Conservation (phyloP, 2,329 filamentous ascomycete species). For the Aspergillus ochraceoroseus region DNA sequence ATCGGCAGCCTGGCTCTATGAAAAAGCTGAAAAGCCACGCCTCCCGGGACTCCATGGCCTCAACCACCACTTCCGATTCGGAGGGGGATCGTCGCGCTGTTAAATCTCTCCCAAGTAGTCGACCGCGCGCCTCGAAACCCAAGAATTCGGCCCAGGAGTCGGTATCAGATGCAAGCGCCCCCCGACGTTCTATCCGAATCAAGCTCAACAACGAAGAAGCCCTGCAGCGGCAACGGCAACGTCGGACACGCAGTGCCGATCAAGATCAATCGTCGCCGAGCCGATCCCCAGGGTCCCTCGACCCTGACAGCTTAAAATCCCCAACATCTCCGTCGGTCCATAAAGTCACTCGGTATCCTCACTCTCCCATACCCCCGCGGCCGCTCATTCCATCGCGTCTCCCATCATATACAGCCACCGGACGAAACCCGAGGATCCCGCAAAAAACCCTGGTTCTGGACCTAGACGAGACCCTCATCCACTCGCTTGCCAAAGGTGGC, state of each 20-base stretch:
- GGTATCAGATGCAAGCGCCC: constrained; percentile 58
- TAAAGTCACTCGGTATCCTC: constrained; percentile 81
- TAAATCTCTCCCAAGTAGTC: constrained; percentile 24
- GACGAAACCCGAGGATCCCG: constrained; percentile 46
- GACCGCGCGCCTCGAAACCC: constrained; percentile 25
- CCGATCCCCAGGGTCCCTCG: constrained; percentile 48
- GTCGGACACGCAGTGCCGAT: constrained; percentile 33
- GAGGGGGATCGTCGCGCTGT: constrained; percentile 43
- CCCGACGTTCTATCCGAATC: constrained; percentile 80
- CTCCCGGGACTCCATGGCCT: constrained; percentile 45
- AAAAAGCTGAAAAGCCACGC: constrained; percentile 31
- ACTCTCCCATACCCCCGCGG: constrained; percentile 79
- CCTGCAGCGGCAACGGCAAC: constrained; percentile 61
- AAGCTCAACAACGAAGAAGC: constrained; percentile 78
- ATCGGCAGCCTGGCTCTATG: constrained; percentile 28
- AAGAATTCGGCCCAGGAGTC: constrained; percentile 26
- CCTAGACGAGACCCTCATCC: constrained; percentile 93
- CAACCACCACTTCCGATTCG: constrained; percentile 53
- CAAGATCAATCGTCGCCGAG: constrained; percentile 26
- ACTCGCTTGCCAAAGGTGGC: constrained; percentile 95
- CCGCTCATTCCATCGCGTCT: constrained; percentile 85
- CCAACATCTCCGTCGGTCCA: constrained; percentile 72
- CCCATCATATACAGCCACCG: constrained; percentile 69
- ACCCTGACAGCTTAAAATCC: constrained; percentile 80
- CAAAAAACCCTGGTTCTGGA: constrained; percentile 95